These are phyloP conservation scores for Auxenochlorella pyrenoidosa DNA, from an alignment of 139 green algal genomes.

Conservation along the genomic window DNA sequence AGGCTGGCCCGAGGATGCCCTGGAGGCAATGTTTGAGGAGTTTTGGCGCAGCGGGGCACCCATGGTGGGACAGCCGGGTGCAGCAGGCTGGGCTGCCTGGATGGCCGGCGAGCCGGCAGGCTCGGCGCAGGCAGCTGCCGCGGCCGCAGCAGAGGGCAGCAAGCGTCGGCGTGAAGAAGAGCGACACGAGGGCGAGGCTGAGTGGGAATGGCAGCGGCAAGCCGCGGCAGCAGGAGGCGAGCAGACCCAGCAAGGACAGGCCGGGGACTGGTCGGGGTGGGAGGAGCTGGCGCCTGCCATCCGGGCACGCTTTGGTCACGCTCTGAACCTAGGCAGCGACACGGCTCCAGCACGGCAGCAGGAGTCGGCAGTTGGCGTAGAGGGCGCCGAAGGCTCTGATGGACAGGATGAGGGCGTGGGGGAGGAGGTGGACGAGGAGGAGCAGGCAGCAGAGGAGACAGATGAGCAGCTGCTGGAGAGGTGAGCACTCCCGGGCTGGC, in stretches of 20 bases:
- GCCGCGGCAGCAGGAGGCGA: background rate
- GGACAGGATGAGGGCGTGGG: slow-evolving; percentile 17
- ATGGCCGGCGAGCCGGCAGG: slow-evolving; percentile 21
- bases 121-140: background rate
- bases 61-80: slow-evolving; percentile 67
- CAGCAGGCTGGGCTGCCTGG: slow-evolving; percentile 66
- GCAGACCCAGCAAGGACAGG: background rate
- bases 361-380: background rate
- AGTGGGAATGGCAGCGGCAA: background rate
- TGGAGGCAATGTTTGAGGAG: slow-evolving; percentile 64
- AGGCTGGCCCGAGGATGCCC: slow-evolving; percentile 43
- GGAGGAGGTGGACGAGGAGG: slow-evolving; percentile 25
- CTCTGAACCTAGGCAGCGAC: background rate
- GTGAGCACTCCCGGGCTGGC: background rate
- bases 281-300: slow-evolving; percentile 43
- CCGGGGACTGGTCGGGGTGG: slow-evolving; percentile 48
- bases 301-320: slow-evolving; percentile 15
- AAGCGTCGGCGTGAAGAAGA: background rate
- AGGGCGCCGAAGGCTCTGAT: slow-evolving; percentile 2
- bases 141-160: background rate
- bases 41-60: slow-evolving; percentile 75
- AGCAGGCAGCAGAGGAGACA: slow-evolving; percentile 54
- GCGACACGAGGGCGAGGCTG: background rate
- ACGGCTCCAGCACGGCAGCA: background rate
- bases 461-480: slow-evolving; percentile 30